These are phyloP conservation scores for Beauveria varroae DNA, from an alignment of 2,329 filamentous ascomycete genomes.

Conservation along the genomic window DNA sequence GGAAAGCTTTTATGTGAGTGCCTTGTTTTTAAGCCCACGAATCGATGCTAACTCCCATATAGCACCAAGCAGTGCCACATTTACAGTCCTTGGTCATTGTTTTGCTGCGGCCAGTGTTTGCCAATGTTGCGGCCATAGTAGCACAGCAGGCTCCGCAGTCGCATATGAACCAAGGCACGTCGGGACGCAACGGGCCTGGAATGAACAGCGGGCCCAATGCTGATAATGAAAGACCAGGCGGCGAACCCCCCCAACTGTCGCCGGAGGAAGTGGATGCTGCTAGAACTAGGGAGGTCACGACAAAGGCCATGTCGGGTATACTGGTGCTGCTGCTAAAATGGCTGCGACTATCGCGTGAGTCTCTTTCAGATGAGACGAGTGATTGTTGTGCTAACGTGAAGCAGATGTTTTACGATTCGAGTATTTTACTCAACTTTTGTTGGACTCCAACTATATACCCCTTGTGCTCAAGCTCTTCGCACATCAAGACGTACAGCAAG, in stretches of 20 bases:
- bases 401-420: constrained; percentile 90
- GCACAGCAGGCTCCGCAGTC: constrained; percentile 47
- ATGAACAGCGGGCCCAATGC: constrained; percentile 30
- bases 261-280: constrained; percentile 76
- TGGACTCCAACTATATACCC: constrained; percentile 93
- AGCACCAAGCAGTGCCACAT: constrained; percentile 72
- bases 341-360: constrained; percentile 88
- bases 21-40: neutral
- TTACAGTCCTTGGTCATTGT: constrained; percentile 92
- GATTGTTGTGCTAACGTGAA: constrained; percentile 14
- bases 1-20: constrained; percentile 76
- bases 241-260: constrained; percentile 40
- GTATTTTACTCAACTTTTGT: constrained; percentile 83
- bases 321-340: constrained; percentile 87
- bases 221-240: constrained; percentile 15
- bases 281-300: constrained; percentile 76
- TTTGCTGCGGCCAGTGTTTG: constrained; percentile 77
- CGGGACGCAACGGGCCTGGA: constrained; percentile 31
- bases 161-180: constrained; percentile 37
- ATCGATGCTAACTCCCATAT: constrained; percentile 2
- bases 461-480: constrained; percentile 89
- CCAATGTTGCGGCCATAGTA: constrained; percentile 81
- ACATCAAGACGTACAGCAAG: constrained; percentile 85
- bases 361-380: neutral
- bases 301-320: constrained; percentile 86